Conservation (phyloP, 352 stramenopile species). For the Phytopythium litorale region DNA sequence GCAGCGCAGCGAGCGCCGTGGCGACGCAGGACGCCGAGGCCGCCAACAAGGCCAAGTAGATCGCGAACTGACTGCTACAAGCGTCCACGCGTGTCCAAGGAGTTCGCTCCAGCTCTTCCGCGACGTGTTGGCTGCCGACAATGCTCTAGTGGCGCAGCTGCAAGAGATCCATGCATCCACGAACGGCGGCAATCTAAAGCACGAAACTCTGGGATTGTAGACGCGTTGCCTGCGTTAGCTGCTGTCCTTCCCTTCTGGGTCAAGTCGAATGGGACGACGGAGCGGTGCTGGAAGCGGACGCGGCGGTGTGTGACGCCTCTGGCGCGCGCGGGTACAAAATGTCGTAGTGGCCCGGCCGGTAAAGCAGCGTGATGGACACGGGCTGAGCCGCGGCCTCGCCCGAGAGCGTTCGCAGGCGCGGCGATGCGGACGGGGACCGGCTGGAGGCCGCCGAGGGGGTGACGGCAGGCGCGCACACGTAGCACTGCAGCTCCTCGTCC, state of each 20-base stretch:
- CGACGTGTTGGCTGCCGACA: not conserved
- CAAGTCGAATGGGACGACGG: not conserved
- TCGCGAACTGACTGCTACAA: not conserved
- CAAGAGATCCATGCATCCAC: not conserved
- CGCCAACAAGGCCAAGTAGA: conserved; percentile 60
- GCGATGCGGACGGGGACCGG: conserved; percentile 5
- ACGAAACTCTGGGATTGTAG: not conserved
- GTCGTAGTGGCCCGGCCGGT: conserved; percentile 95
- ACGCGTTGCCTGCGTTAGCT: not conserved
- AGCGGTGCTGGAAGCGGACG: not conserved
- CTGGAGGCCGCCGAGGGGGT: not conserved
- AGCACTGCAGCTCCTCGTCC: conserved; percentile 51
- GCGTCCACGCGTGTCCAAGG: not conserved
- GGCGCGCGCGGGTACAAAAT: conserved; percentile 78
- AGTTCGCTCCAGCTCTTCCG: not conserved
- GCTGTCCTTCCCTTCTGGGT: not conserved
- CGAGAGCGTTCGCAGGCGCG: not conserved
- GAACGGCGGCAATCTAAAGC: not conserved
- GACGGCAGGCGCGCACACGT: conserved; percentile 41
- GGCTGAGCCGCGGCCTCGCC: conserved; percentile 13
- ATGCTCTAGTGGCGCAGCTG: not conserved
- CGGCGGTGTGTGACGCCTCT: not conserved
- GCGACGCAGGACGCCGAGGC: conserved; percentile 55
- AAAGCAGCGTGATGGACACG: conserved; percentile 79
- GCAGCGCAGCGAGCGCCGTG: conserved; percentile 76